A percentile compares a stretch with the other conserved stretches of the same genome.
These are phyloP conservation scores for Helichrysum umbraculigerum DNA, from an alignment of 129 eudicot species.

Conservation along the genomic window DNA sequence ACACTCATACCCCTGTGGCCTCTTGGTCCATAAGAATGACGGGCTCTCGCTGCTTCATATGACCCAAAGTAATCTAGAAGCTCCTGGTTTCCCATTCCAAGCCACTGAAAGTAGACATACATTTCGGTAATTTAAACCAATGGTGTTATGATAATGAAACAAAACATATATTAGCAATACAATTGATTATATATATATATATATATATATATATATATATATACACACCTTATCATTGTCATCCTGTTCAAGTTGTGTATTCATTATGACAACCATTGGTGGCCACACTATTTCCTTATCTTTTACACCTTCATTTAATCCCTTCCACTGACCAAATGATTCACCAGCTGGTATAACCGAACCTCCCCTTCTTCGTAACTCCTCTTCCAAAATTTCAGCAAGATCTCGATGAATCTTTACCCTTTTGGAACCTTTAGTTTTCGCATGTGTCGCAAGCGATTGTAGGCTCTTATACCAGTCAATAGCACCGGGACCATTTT, in stretches of 20 bases:
- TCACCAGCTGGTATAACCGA: conserved; percentile 65
- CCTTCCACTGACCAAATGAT: conserved; percentile 71
- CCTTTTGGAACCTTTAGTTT: conserved; percentile 71
- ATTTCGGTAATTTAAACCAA: background rate
- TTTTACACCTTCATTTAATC: conserved; percentile 37
- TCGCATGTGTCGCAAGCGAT: conserved; percentile 75
- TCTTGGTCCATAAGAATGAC: conserved; percentile 80
- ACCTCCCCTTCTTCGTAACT: conserved; percentile 59
- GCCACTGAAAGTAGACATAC: conserved; percentile 54
- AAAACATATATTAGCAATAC: background rate
- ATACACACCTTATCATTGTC: conserved; percentile 63
- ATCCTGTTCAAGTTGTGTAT: conserved; percentile 66
- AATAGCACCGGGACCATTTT: conserved; percentile 81
- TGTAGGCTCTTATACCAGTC: conserved; percentile 78
- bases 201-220: too few species aligned
- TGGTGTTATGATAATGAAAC: background rate
- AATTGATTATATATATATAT: too few species aligned
- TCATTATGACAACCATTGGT: conserved; percentile 86
- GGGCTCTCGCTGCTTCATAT: conserved; percentile 59
- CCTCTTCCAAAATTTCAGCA: conserved; percentile 73
- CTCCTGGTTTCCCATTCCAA: conserved; percentile 90
- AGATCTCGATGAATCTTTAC: conserved; percentile 76
- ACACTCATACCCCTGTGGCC: conserved; percentile 91
- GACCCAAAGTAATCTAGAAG: conserved; percentile 60
- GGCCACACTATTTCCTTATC: conserved; percentile 91